These are phyloP conservation scores for Pisolithus sp. DNA, from an alignment of 768 basidiomycete species.

Conservation along the genomic window DNA sequence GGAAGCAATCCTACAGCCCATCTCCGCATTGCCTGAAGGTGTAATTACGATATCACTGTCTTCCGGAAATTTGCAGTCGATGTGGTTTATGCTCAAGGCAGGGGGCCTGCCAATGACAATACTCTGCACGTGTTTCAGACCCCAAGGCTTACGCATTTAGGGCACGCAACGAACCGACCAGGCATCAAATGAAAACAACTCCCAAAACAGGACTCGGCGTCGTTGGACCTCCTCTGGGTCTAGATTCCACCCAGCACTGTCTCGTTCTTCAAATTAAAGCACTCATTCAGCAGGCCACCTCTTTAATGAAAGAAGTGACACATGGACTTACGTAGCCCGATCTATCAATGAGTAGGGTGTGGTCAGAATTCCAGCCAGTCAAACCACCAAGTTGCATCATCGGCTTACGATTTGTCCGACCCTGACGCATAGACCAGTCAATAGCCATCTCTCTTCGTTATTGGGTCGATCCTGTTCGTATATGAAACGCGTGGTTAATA, in stretches of 20 bases:
- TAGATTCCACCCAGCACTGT: slow-evolving; percentile 44
- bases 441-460: slow-evolving; percentile 43
- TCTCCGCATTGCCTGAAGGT: slow-evolving; percentile 30
- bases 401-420: slow-evolving; percentile 39
- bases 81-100: slow-evolving; percentile 38
- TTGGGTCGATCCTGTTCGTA: slow-evolving; percentile 37
- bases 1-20: slow-evolving; percentile 34
- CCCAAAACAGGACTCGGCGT: slow-evolving; percentile 46
- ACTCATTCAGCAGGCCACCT: not conserved
- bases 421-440: slow-evolving; percentile 39
- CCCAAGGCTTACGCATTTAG: not conserved
- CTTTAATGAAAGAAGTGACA: not conserved
- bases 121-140: slow-evolving; percentile 25
- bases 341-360: slow-evolving; percentile 24
- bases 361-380: slow-evolving; percentile 1
- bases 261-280: slow-evolving; percentile 37
- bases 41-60: slow-evolving; percentile 31
- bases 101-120: slow-evolving; percentile 48
- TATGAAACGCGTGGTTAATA: slow-evolving; percentile 37
- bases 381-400: not conserved
- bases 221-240: slow-evolving; percentile 39
- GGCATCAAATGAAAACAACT: slow-evolving; percentile 43
- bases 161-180: slow-evolving; percentile 35
- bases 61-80: slow-evolving; percentile 48
- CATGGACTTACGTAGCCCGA: slow-evolving; percentile 43